Conservation (phyloP, 257 asterid species). For the Misopates orontium region DNA sequence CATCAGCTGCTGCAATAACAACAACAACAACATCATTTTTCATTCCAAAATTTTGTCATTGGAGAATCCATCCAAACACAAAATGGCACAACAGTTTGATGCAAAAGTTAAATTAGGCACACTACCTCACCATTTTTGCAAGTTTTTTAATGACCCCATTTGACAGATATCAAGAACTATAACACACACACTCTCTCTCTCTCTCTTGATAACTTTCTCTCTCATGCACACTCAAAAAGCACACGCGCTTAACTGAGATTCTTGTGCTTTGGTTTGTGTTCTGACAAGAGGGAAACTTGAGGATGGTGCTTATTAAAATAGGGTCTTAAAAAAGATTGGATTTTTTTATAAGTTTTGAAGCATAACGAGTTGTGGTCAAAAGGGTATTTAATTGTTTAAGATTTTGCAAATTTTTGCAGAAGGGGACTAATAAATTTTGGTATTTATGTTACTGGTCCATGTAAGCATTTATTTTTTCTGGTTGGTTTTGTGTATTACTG, state of each 20-base stretch:
- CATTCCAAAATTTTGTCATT: conserved; percentile 61
- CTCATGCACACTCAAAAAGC: conserved; percentile 7
- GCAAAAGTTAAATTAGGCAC: conserved; percentile 43
- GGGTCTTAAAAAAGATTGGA: conserved; percentile 6
- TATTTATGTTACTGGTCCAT: conserved; percentile 9
- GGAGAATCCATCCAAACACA: conserved; percentile 33
- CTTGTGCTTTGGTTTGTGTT: conserved; percentile 45
- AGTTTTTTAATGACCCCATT: conserved; percentile 34
- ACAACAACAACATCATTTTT: conserved; percentile 31
- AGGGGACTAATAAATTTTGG: too few species aligned
- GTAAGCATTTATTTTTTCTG: not conserved
- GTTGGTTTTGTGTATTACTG: conserved; percentile 6
- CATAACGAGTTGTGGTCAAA: conserved; percentile 33
- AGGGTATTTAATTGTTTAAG: not conserved
- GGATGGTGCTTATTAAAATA: conserved; percentile 50
- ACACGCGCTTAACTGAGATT: conserved; percentile 32
- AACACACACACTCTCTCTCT: not conserved
- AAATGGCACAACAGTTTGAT: conserved; percentile 30
- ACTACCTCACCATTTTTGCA: conserved; percentile 42
- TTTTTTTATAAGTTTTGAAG: not conserved
- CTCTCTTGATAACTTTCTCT: conserved; percentile 18
- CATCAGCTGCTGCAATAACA: conserved; percentile 20
- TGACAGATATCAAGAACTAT: conserved; percentile 37
- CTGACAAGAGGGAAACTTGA: conserved; percentile 47
- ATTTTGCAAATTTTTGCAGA: too few species aligned